Percentiles rank a stretch among this genome's conserved stretches.
Evolutionary conservation across 2,329 filamentous ascomycete species (phyloP).

Genomic region (Nannizziopsis arthrosporioides): DNA sequence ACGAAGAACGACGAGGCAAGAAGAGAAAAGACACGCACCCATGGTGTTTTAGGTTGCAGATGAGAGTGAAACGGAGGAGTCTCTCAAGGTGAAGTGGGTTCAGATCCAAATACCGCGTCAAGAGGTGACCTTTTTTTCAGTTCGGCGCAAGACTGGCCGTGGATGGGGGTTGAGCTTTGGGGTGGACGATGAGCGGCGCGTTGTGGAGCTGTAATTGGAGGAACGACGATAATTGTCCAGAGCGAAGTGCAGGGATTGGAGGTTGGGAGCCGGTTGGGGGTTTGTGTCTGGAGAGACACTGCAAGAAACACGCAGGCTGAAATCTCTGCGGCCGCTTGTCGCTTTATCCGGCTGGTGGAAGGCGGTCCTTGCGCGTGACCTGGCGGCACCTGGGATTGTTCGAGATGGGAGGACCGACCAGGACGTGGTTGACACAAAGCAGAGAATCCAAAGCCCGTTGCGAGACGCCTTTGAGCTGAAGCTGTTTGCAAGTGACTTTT

Average conservation of each 20-base stretch:
- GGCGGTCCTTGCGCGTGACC: too few species aligned
- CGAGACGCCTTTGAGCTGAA: too few species aligned
- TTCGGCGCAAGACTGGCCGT: constrained; percentile 4
- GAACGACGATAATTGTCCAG: constrained; percentile 9
- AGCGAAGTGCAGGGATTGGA: constrained; percentile 9
- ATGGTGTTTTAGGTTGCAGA: constrained; percentile 15
- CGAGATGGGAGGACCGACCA: too few species aligned
- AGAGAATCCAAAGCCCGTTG: too few species aligned
- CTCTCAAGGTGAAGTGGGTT: constrained; percentile 11
- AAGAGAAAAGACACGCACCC: constrained; percentile 16
- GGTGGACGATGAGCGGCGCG: background rate
- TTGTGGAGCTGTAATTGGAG: constrained; percentile 10
- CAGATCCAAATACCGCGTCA: constrained; percentile 6
- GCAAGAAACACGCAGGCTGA: too few species aligned
- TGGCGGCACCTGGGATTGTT: too few species aligned
- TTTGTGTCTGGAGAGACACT: too few species aligned
- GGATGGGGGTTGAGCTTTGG: constrained; percentile 7
- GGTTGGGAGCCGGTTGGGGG: background rate
- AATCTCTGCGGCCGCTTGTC: too few species aligned
- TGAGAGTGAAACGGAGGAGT: constrained; percentile 13
- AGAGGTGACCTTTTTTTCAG: constrained; percentile 6
- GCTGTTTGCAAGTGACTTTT: too few species aligned
- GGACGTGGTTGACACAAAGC: too few species aligned
- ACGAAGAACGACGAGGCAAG: constrained; percentile 8
- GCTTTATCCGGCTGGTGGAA: too few species aligned